Conservation (phyloP, 106 monocot genomes). For the Allium sativum region DNA sequence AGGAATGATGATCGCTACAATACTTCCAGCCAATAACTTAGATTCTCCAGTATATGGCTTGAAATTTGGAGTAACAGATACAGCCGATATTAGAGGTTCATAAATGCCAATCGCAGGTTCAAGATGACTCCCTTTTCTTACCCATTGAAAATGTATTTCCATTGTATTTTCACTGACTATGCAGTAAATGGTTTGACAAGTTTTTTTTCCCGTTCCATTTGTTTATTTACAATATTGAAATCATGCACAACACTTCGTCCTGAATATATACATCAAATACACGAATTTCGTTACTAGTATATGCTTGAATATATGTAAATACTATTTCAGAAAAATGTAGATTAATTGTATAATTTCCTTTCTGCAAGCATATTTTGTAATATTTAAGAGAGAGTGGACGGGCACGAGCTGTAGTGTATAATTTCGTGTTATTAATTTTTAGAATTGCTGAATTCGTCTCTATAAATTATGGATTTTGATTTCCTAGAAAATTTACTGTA, state of each 20-base stretch:
- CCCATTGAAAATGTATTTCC: constrained; percentile 44
- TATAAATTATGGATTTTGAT: too few species aligned
- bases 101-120: constrained; percentile 21
- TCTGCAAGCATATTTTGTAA: constrained; percentile 34
- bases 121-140: constrained; percentile 27
- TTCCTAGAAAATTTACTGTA: too few species aligned
- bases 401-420: constrained; percentile 29
- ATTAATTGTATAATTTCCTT: constrained; percentile 30
- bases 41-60: constrained; percentile 7
- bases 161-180: constrained; percentile 15
- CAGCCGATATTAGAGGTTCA: constrained; percentile 40
- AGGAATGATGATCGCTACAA: constrained; percentile 15
- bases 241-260: constrained; percentile 28
- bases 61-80: constrained; percentile 23
- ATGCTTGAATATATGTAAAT: constrained; percentile 27
- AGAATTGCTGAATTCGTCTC: constrained; percentile 10
- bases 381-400: constrained; percentile 34
- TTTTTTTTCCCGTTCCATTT: constrained; percentile 12
- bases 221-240: constrained; percentile 29
- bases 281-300: constrained; percentile 22
- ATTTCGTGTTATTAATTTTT: constrained; percentile 8
- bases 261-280: constrained; percentile 44
- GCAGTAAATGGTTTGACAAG: constrained; percentile 17
- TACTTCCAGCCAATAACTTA: constrained; percentile 12
- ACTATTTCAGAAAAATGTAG: constrained; percentile 48